These are phyloP conservation scores for Schoenoplectus tabernaemontani DNA, from an alignment of 202 grass and related monocot genomes.

Conservation along the genomic window DNA sequence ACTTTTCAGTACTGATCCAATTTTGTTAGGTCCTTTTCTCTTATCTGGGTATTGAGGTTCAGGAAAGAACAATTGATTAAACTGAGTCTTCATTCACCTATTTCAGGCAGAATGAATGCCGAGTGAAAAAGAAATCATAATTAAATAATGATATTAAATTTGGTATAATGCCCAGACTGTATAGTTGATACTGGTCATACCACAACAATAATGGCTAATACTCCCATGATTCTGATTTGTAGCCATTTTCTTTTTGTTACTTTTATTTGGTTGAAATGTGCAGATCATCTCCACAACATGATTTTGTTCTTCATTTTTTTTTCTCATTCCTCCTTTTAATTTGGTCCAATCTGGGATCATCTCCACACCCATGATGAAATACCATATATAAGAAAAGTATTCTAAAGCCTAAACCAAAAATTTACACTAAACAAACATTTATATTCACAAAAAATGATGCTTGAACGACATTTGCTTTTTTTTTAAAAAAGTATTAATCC, in stretches of 20 bases:
- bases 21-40: not conserved
- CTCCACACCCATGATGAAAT: not conserved
- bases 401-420: not conserved
- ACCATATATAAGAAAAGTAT: not conserved
- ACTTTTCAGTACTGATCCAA: not conserved
- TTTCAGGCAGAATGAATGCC: not conserved
- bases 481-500: not conserved
- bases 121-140: not conserved
- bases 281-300: not conserved
- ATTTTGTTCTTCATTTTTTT: not conserved
- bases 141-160: not conserved
- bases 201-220: not conserved
- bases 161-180: not conserved
- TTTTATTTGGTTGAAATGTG: not conserved
- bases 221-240: not conserved
- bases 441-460: slow-evolving; percentile 22
- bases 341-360: not conserved
- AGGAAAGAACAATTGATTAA: not conserved
- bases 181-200: not conserved
- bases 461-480: not conserved
- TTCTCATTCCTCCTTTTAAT: not conserved
- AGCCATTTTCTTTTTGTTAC: not conserved
- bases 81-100: not conserved
- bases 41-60: not conserved
- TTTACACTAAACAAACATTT: not conserved